Conservation (phyloP, 2,329 filamentous ascomycete species). For the Diaporthe sp. region DNA sequence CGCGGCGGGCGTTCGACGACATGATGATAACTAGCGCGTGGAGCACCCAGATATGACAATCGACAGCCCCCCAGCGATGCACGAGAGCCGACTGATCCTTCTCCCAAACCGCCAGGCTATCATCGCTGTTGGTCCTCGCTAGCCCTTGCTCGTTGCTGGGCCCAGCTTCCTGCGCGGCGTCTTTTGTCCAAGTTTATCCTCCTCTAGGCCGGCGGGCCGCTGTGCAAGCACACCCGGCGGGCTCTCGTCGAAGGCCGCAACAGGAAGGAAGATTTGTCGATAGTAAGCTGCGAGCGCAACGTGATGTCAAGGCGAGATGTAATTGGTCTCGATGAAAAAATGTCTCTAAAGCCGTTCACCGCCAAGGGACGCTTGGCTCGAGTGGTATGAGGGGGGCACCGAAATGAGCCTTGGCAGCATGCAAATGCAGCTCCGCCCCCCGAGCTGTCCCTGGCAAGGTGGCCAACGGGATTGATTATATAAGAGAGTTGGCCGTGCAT, state of each 20-base stretch:
- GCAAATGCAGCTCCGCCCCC: neutral
- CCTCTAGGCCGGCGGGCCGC: constrained; percentile 15
- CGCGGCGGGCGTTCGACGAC: constrained; percentile 1
- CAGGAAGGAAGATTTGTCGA: constrained; percentile 2
- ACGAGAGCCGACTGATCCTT: neutral
- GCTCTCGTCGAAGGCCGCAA: neutral
- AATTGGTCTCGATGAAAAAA: constrained; percentile 10
- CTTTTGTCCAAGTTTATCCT: neutral
- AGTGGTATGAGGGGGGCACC: constrained; percentile 10
- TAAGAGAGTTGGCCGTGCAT: neutral
- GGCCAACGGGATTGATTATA: constrained; percentile 10
- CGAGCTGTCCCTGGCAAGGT: neutral
- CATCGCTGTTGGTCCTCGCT: constrained; percentile 2
- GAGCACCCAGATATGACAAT: neutral
- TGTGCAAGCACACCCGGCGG: constrained; percentile 7
- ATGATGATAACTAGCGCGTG: neutral
- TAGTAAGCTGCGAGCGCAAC: constrained; percentile 10
- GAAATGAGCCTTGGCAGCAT: constrained; percentile 26
- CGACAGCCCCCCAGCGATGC: neutral
- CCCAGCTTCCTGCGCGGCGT: constrained; percentile 6
- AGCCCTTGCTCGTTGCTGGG: neutral
- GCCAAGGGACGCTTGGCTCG: constrained; percentile 26
- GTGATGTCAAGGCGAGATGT: constrained; percentile 14
- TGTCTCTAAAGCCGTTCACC: too few species aligned
- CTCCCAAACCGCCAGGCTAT: neutral